Evolutionary conservation across 2,329 filamentous ascomycete species (phyloP).

Genomic region (Neoscytalidium dimidiatum): DNA sequence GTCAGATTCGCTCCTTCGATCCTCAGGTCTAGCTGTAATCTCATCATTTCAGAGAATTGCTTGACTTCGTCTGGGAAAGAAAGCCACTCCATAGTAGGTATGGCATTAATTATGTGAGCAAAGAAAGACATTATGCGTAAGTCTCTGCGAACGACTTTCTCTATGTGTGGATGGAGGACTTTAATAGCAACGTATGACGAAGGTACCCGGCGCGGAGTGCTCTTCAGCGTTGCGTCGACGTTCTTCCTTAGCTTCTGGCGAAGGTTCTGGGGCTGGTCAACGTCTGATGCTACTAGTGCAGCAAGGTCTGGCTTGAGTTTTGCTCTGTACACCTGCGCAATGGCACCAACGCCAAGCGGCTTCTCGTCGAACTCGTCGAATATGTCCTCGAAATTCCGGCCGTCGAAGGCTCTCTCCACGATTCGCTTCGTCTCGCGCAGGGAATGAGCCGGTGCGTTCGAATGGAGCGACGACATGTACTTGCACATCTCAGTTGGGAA

Average conservation of each 20-base stretch:
- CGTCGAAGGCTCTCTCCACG: slow-evolving; percentile 79
- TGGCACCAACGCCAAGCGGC: slow-evolving; percentile 90
- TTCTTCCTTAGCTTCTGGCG: slow-evolving; percentile 74
- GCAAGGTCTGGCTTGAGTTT: slow-evolving; percentile 81
- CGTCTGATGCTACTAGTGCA: slow-evolving; percentile 59
- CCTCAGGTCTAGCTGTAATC: slow-evolving; percentile 88
- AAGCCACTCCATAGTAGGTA: slow-evolving; percentile 96
- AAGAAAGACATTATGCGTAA: slow-evolving; percentile 94
- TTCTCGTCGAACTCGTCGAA: slow-evolving; percentile 93
- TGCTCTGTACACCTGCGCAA: slow-evolving; percentile 96
- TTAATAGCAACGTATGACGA: slow-evolving; percentile 95
- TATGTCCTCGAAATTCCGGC: slow-evolving; percentile 80
- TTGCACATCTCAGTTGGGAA: slow-evolving; percentile 91
- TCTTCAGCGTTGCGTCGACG: slow-evolving; percentile 84
- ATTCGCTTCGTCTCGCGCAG: slow-evolving; percentile 76
- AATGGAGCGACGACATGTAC: slow-evolving; percentile 93
- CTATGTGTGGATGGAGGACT: slow-evolving; percentile 88
- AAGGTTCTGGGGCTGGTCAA: slow-evolving; percentile 58
- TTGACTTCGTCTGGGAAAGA: slow-evolving; percentile 91
- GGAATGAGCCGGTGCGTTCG: slow-evolving; percentile 89
- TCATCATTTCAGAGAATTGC: slow-evolving; percentile 99
- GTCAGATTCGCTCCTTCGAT: slow-evolving; percentile 92
- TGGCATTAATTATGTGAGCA: slow-evolving; percentile 75
- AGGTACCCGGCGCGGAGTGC: slow-evolving; percentile 78
- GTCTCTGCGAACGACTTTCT: slow-evolving; percentile 86